These are phyloP conservation scores for Discostella stelligeroides DNA, from an alignment of 108 stramenopile genomes.

Conservation along the genomic window DNA sequence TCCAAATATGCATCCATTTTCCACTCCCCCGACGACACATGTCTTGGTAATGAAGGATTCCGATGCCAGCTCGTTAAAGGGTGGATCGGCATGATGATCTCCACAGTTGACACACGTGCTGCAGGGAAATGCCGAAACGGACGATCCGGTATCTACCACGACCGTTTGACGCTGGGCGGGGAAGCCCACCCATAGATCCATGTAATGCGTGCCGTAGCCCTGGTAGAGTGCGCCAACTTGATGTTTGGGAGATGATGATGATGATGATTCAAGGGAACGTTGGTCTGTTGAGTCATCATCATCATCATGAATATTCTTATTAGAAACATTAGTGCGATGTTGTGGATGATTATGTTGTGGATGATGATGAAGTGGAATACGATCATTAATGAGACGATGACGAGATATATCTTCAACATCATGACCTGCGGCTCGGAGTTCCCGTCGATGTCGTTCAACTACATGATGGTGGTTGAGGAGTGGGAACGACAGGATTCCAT, in stretches of 20 bases:
- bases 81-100: slow-evolving; percentile 63
- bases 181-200: slow-evolving; percentile 73
- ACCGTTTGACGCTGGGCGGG: slow-evolving; percentile 78
- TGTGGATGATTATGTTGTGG: no score
- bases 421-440: background rate
- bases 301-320: no score
- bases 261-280: no score
- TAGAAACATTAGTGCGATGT: no score
- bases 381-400: background rate
- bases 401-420: background rate
- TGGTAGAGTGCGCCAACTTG: slow-evolving; percentile 23
- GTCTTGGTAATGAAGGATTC: slow-evolving; percentile 22
- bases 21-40: background rate
- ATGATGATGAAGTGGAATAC: slow-evolving; percentile 12
- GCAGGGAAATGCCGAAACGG: slow-evolving; percentile 82
- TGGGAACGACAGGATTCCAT: slow-evolving; percentile 1
- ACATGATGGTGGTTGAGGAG: slow-evolving; percentile 6
- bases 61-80: slow-evolving; percentile 50
- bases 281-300: no score
- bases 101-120: slow-evolving; percentile 61
- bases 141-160: slow-evolving; percentile 76
- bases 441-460: background rate
- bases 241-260: background rate
- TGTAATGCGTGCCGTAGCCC: slow-evolving; percentile 51
- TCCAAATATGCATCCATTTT: no score